Evolutionary conservation across 2,329 filamentous ascomycete species (phyloP).

Genomic region (Leptographium flavum): DNA sequence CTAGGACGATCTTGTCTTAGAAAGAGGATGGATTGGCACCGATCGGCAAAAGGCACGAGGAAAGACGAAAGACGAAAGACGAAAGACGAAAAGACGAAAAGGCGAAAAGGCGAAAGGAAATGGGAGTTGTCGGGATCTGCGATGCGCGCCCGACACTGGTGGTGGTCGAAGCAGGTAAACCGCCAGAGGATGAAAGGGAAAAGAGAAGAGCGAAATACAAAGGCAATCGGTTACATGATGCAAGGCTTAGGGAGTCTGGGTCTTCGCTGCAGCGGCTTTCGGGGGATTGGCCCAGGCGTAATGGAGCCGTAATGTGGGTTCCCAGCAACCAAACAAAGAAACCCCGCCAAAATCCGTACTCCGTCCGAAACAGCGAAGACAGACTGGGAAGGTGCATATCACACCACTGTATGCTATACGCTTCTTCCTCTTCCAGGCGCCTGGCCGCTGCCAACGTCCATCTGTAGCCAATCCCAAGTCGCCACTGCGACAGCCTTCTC

Average conservation of each 20-base stretch:
- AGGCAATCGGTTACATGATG: neutral
- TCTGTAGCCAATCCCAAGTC: conserved; percentile 6
- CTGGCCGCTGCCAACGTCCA: neutral
- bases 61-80: neutral
- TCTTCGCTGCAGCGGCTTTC: neutral
- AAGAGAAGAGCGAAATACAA: neutral
- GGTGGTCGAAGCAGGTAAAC: no score
- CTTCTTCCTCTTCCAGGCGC: no score
- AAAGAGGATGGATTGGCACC: no score
- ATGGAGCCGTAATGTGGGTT: no score
- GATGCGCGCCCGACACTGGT: no score
- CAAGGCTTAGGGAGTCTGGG: neutral
- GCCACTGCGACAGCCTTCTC: conserved; percentile 1
- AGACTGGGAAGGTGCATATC: conserved; percentile 8
- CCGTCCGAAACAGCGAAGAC: neutral
- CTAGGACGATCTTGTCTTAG: no score
- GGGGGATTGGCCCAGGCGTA: neutral
- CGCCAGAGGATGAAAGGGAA: neutral
- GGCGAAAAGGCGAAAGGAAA: no score
- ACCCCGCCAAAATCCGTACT: neutral
- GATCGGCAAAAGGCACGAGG: no score
- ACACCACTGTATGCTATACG: no score
- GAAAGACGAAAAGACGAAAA: no score
- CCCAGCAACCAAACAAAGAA: neutral
- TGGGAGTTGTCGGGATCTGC: no score